phyloP scores from a whole-genome alignment of 2,329 filamentous ascomycete species.

The Thielaviopsis populi region DNA sequence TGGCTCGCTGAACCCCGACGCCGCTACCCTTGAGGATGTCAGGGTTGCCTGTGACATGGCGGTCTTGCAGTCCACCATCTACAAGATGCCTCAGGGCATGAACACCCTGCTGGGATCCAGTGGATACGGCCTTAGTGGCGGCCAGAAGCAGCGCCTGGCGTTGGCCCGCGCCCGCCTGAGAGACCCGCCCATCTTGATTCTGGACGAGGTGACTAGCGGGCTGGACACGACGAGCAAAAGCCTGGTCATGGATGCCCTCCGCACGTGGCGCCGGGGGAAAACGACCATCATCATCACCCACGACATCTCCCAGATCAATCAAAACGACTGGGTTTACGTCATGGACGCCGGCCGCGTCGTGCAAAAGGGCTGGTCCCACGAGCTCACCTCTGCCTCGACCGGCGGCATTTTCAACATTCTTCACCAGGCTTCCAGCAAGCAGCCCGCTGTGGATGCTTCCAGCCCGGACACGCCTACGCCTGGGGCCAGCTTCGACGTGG shows the following conservation, averaged over 20 bases:
- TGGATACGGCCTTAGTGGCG: conserved; percentile 65
- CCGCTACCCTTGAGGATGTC: conserved; percentile 37
- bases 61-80: conserved; percentile 52
- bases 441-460: not conserved
- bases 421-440: not conserved
- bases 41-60: conserved; percentile 49
- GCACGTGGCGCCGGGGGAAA: conserved; percentile 60
- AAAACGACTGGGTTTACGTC: conserved; percentile 65
- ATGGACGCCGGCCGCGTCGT: conserved; percentile 55
- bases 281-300: conserved; percentile 93
- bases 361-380: conserved; percentile 26
- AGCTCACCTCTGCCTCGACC: not conserved
- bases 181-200: conserved; percentile 62
- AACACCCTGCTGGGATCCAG: conserved; percentile 52
- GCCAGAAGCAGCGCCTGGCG: conserved; percentile 68
- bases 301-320: conserved; percentile 60
- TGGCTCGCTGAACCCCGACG: conserved; percentile 37
- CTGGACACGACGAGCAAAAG: conserved; percentile 39
- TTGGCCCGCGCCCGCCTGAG: conserved; percentile 64
- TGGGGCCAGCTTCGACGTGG: not conserved
- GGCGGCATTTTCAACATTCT: not conserved
- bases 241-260: conserved; percentile 58
- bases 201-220: conserved; percentile 53
- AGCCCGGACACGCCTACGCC: not conserved
- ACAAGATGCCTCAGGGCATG: conserved; percentile 51